phyloP scores from a whole-genome alignment of 148 eudicot species.

The Fagopyrum homotropicum region DNA sequence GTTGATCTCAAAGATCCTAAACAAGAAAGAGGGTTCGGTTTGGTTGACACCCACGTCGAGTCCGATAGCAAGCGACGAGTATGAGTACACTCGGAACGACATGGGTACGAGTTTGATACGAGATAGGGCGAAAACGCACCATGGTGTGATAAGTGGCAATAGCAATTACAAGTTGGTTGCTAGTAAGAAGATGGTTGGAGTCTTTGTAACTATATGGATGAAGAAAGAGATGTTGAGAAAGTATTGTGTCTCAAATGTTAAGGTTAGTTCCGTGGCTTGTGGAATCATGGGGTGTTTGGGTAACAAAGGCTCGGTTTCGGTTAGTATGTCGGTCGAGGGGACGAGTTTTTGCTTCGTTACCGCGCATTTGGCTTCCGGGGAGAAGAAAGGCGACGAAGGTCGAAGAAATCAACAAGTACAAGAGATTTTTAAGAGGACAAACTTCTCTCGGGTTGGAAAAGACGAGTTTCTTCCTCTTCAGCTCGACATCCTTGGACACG shows the following conservation, averaged over 20 bases:
- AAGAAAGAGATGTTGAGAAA: slow-evolving; percentile 32
- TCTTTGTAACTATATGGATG: slow-evolving; percentile 55
- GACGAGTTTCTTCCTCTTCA: slow-evolving; percentile 28
- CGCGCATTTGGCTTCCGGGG: slow-evolving; percentile 61
- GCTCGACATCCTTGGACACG: slow-evolving; percentile 48
- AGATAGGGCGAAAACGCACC: slow-evolving; percentile 25
- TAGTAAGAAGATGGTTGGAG: slow-evolving; percentile 72
- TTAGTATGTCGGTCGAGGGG: slow-evolving; percentile 46
- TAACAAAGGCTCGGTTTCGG: slow-evolving; percentile 20
- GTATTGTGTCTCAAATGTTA: slow-evolving; percentile 35
- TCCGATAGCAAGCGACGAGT: slow-evolving; percentile 35
- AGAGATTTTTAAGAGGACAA: slow-evolving; percentile 42
- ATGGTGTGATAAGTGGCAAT: slow-evolving; percentile 5
- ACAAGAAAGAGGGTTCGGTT: slow-evolving; percentile 57
- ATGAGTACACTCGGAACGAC: slow-evolving; percentile 17
- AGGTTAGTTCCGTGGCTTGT: slow-evolving; percentile 49
- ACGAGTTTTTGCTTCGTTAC: slow-evolving; percentile 51
- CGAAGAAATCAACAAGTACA: slow-evolving; percentile 49
- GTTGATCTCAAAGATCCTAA: slow-evolving; percentile 65
- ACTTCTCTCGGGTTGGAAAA: slow-evolving; percentile 29
- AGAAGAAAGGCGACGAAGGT: slow-evolving; percentile 53
- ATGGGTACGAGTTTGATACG: slow-evolving; percentile 15
- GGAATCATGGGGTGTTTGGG: slow-evolving; percentile 46
- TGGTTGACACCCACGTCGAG: slow-evolving; percentile 53
- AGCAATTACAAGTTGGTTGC: slow-evolving; percentile 43